Evolutionary conservation across 805 yeast species (phyloP).

Genomic region (Kuraishia hungarica): DNA sequence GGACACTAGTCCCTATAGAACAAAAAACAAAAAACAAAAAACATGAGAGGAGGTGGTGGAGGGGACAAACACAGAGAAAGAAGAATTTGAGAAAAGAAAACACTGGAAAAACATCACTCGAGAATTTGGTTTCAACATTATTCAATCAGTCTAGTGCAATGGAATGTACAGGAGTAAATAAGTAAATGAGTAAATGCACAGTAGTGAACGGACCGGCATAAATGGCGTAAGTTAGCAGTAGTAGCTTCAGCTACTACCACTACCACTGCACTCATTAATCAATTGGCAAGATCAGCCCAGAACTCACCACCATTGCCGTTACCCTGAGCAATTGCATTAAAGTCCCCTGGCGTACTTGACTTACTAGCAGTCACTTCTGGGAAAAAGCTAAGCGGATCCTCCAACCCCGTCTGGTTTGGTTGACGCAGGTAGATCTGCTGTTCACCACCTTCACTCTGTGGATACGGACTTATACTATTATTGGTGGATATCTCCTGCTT

Average conservation of each 20-base stretch:
- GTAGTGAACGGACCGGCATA: no score
- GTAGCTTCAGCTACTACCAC: no score
- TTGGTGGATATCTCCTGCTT: background rate
- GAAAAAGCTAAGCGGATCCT: slow-evolving; percentile 10
- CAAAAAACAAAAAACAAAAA: no score
- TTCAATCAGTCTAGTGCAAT: background rate
- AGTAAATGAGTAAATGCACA: no score
- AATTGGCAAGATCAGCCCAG: background rate
- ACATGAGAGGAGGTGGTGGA: no score
- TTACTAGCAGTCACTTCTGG: slow-evolving; percentile 8
- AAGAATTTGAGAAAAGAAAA: no score
- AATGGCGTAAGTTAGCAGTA: no score
- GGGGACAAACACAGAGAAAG: no score
- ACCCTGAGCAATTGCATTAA: background rate
- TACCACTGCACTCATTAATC: background rate
- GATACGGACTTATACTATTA: background rate
- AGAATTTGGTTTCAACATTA: background rate
- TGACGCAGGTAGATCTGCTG: background rate
- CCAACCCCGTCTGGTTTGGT: slow-evolving; percentile 6
- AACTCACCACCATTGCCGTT: slow-evolving; percentile 1
- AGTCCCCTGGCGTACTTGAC: background rate
- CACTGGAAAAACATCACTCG: background rate
- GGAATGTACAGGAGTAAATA: no score
- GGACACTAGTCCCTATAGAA: background rate
- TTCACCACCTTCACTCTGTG: background rate